Conservation (phyloP, 139 green algal species). For the Gonium pectorale region DNA sequence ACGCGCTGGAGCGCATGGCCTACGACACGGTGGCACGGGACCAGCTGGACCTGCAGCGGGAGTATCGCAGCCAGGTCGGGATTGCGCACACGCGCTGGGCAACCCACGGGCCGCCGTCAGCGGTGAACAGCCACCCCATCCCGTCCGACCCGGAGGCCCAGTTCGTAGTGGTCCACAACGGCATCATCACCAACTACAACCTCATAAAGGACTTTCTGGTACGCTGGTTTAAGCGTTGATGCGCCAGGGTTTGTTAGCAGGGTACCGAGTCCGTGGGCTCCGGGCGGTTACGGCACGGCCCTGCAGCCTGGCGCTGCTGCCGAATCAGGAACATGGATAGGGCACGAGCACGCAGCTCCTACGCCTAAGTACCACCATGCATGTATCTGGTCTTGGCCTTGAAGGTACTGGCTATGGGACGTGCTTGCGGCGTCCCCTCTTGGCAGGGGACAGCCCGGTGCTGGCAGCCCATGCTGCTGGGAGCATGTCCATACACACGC, state of each 20-base stretch:
- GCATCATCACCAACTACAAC: slow-evolving; percentile 99
- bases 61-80: slow-evolving; percentile 77
- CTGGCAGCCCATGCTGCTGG: too few species aligned
- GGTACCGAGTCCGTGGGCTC: not conserved
- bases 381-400: too few species aligned
- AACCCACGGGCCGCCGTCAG: slow-evolving; percentile 89
- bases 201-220: slow-evolving; percentile 91
- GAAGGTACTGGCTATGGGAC: too few species aligned
- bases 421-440: too few species aligned
- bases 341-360: too few species aligned
- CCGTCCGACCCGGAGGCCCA: slow-evolving; percentile 76
- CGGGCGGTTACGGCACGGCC: too few species aligned
- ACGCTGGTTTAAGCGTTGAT: not conserved
- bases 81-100: slow-evolving; percentile 99
- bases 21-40: slow-evolving; percentile 48
- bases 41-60: slow-evolving; percentile 60
- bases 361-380: too few species aligned
- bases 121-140: slow-evolving; percentile 93
- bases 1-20: slow-evolving; percentile 77
- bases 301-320: too few species aligned
- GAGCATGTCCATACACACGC: too few species aligned
- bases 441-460: too few species aligned
- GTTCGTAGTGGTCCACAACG: slow-evolving; percentile 99
- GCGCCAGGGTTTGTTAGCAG: not conserved
- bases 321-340: too few species aligned